A percentile compares a stretch with the other conserved stretches of the same genome.
Conservation (phyloP, 2,329 filamentous ascomycete genomes). For the Colletotrichum cuscutae region DNA sequence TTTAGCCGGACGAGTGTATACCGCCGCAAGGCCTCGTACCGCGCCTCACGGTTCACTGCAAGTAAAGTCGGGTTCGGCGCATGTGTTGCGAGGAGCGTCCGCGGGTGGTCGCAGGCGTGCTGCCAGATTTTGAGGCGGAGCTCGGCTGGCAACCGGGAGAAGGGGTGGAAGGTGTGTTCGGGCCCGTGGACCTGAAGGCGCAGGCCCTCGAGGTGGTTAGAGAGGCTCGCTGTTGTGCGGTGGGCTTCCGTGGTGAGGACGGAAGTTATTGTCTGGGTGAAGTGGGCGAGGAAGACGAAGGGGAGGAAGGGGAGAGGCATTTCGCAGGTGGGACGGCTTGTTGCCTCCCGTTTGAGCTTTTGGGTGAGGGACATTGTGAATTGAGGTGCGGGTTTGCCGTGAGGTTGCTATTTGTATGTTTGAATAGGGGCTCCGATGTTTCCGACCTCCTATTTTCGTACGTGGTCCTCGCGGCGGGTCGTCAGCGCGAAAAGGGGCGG, state of each 20-base stretch:
- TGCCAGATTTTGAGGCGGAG: conserved; percentile 33
- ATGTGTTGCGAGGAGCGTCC: conserved; percentile 27
- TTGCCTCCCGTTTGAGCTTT: conserved; percentile 21
- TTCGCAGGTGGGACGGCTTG: neutral
- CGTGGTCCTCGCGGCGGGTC: neutral
- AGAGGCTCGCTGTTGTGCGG: conserved; percentile 18
- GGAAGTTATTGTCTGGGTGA: conserved; percentile 22
- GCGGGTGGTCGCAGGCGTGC: conserved; percentile 13
- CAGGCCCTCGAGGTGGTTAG: conserved; percentile 16
- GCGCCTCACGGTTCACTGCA: conserved; percentile 22
- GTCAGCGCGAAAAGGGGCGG: neutral
- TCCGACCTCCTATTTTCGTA: neutral
- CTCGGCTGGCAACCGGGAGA: conserved; percentile 21
- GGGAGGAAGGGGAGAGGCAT: conserved; percentile 30
- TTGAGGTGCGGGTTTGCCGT: neutral
- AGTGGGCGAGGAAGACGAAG: conserved; percentile 32
- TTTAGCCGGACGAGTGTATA: conserved; percentile 23
- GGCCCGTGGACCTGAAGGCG: conserved; percentile 29
- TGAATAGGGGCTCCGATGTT: neutral
- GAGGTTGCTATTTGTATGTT: neutral
- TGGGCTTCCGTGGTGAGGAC: conserved; percentile 18
- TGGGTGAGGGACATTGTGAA: conserved; percentile 15
- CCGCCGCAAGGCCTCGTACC: conserved; percentile 19
- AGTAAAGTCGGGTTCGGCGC: conserved; percentile 24
- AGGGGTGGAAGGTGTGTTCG: conserved; percentile 21